Base-by-base conservation (phyloP, 2,329 filamentous ascomycete genomes). In the Talaromyces sp. region DNA sequence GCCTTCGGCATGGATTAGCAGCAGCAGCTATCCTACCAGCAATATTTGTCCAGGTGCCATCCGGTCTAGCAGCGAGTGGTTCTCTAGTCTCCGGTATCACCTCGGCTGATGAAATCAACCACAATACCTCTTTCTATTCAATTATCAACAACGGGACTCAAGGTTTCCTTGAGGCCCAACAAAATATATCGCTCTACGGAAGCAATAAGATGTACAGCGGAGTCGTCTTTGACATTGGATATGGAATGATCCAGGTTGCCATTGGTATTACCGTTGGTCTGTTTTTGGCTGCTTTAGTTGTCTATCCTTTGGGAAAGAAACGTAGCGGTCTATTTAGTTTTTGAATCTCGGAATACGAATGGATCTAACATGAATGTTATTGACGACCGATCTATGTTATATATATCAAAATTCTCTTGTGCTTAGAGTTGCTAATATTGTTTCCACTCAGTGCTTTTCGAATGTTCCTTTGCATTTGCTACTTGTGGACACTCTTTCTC, bases 11-110 rank as follows among this genome's bases (percentile, higher is more conserved):
- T 74, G 91, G 91, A 1, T 85, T 97, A 2, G 93, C 93, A 0
- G 92, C 92, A 0, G 92, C 92, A 0, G 91, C 91, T 3, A 92
- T 97, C 83, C 81, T 97, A 7, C 93, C 93, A 0, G 93, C 91
- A 19, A 96, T 97, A 70, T 96, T 96, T 69, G 86, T 89, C 1
- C 86, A 88, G 67, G 86, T 89, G 0, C 87, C 87, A 0, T 86
- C 83, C 5, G 87, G 87, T 4, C 78, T 89, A 3, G 84, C 86
- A 5, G 86, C 87, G 1, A 83, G 81, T 68, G 87, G 87, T 1
- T 84, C 81, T 15, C 75, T 89, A 27, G 80, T 89, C 2, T 80
- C 82, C 0, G 86, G 87, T n/a, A 79, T 89, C 60, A 81, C 80
- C 3, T 84, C 82, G 8, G 86, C 87, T 1, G 81, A 88, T 69